Evolutionary conservation across 1,284 basidiomycete species (phyloP).

Genomic region (Coriolopsis trogii): DNA sequence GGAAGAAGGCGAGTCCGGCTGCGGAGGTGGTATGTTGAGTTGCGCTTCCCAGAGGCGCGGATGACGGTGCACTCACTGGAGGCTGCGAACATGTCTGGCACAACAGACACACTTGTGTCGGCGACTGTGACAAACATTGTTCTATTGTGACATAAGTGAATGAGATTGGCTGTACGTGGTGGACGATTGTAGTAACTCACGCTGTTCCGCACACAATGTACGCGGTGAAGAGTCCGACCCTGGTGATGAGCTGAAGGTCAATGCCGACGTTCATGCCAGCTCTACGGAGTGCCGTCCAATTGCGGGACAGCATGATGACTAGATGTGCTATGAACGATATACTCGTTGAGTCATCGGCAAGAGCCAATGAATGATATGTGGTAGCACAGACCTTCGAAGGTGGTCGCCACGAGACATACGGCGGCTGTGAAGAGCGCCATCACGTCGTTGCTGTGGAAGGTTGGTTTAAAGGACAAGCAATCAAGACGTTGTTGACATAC

Average conservation of each 20-base stretch:
- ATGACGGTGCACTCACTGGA: slow-evolving; percentile 22
- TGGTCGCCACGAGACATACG: slow-evolving; percentile 23
- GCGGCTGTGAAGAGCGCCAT: slow-evolving; percentile 25
- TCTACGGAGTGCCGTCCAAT: slow-evolving; percentile 21
- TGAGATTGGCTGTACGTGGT: not conserved
- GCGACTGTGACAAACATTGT: slow-evolving; percentile 22
- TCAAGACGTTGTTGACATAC: slow-evolving; percentile 17
- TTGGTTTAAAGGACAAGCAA: not conserved
- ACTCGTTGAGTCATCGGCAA: not conserved
- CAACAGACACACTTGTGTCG: slow-evolving; percentile 9
- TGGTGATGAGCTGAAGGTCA: slow-evolving; percentile 20
- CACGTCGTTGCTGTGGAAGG: slow-evolving; percentile 7
- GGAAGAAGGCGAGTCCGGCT: slow-evolving; percentile 31
- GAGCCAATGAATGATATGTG: not conserved
- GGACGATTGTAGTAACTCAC: slow-evolving; percentile 18
- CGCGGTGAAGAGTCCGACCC: slow-evolving; percentile 25
- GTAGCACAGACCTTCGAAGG: slow-evolving; percentile 26
- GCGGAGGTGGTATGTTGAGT: not conserved
- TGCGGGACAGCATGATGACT: slow-evolving; percentile 13
- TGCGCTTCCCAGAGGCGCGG: not conserved
- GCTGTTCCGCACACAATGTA: slow-evolving; percentile 26
- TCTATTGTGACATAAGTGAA: slow-evolving; percentile 2
- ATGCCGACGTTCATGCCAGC: slow-evolving; percentile 14
- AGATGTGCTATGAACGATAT: slow-evolving; percentile 21
- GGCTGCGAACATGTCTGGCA: slow-evolving; percentile 32